Conservation (phyloP, 2,329 filamentous ascomycete species). For the Aspergillus brasiliensis region DNA sequence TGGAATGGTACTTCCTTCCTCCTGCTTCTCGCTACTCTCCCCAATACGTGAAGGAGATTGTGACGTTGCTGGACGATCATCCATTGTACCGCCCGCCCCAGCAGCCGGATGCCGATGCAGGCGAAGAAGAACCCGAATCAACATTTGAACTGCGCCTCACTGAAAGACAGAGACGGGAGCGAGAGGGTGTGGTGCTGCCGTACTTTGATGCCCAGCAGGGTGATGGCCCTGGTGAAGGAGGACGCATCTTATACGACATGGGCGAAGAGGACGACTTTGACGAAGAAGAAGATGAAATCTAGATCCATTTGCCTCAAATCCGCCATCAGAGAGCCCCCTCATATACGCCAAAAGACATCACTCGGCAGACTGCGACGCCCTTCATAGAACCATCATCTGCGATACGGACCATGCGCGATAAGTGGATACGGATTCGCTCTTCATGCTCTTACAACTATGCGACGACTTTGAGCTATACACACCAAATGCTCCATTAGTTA, state of each 20-base stretch:
- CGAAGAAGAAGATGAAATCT: conserved; percentile 92
- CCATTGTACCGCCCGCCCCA: conserved; percentile 62
- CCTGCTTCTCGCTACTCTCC: conserved; percentile 47
- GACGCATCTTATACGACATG: conserved; percentile 95
- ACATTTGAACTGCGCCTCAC: conserved; percentile 88
- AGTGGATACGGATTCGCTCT: background rate
- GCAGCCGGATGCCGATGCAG: conserved; percentile 43
- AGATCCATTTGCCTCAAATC: conserved; percentile 16
- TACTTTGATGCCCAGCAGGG: conserved; percentile 94
- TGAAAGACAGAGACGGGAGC: conserved; percentile 82
- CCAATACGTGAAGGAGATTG: conserved; percentile 53
- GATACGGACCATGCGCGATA: background rate
- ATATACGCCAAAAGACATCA: background rate
- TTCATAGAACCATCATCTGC: background rate
- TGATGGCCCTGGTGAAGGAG: conserved; percentile 73
- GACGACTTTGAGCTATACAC: background rate
- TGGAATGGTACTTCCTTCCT: conserved; percentile 67
- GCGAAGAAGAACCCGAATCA: conserved; percentile 63
- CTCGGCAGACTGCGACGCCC: background rate
- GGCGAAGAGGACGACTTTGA: conserved; percentile 95
- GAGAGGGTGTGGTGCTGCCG: conserved; percentile 87
- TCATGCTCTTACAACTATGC: background rate
- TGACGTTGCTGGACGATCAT: conserved; percentile 74
- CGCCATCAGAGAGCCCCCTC: background rate
- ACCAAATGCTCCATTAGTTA: background rate